A percentile compares a stretch with the other conserved stretches of the same genome.
Evolutionary conservation across 1,284 basidiomycete species (phyloP).

Genomic region (Meira miltonrushii): DNA sequence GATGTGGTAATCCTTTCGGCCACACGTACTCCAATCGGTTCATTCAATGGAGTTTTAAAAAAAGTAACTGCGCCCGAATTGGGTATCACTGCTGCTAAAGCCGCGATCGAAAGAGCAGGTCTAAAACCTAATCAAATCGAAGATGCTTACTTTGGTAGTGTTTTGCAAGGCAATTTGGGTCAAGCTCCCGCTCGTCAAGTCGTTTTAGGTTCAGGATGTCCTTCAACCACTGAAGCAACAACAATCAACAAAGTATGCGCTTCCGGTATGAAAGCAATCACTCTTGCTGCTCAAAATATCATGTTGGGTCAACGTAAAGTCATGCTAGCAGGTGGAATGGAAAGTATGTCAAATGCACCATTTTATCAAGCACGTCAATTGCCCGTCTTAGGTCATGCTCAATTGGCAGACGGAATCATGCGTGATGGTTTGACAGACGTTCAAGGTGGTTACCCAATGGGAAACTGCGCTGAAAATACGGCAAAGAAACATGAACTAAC

Average conservation of each 20-base stretch:
- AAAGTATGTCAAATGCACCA: slow-evolving; percentile 55
- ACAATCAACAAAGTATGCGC: slow-evolving; percentile 77
- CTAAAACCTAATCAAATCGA: slow-evolving; percentile 77
- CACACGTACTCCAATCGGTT: slow-evolving; percentile 87
- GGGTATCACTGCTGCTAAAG: slow-evolving; percentile 80
- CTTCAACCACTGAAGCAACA: slow-evolving; percentile 82
- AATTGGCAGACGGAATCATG: slow-evolving; percentile 79
- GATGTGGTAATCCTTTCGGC: slow-evolving; percentile 92
- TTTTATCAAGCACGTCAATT: slow-evolving; percentile 87
- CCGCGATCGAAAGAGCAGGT: slow-evolving; percentile 71
- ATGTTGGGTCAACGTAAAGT: slow-evolving; percentile 53
- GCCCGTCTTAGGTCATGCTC: slow-evolving; percentile 75
- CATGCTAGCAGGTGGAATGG: slow-evolving; percentile 56
- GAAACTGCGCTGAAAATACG: slow-evolving; percentile 54
- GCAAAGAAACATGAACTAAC: not conserved
- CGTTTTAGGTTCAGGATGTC: slow-evolving; percentile 80
- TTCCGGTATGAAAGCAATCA: slow-evolving; percentile 56
- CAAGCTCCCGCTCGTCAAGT: slow-evolving; percentile 56
- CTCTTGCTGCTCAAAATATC: slow-evolving; percentile 55
- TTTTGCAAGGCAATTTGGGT: slow-evolving; percentile 54
- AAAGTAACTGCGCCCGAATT: slow-evolving; percentile 83
- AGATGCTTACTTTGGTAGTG: slow-evolving; percentile 92
- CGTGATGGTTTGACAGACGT: slow-evolving; percentile 70
- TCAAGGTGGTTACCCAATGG: slow-evolving; percentile 32
- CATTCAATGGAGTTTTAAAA: slow-evolving; percentile 84